These are phyloP conservation scores for Candida hispaniensis DNA, from an alignment of 805 yeast genomes.

Conservation along the genomic window DNA sequence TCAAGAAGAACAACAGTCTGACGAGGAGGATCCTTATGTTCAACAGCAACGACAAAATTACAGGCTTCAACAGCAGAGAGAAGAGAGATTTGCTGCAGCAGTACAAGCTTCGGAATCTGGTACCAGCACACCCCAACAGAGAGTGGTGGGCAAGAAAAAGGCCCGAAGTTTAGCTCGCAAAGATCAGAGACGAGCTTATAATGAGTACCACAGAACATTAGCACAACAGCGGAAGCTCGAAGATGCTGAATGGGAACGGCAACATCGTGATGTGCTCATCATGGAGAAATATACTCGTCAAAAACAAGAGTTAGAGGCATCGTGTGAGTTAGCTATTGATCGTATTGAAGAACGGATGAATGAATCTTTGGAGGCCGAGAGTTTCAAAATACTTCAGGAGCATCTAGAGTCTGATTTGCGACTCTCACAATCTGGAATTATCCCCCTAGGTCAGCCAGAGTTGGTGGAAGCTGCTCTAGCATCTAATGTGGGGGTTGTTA, in stretches of 20 bases:
- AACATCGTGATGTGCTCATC: constrained; percentile 6
- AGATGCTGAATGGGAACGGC: constrained; percentile 13
- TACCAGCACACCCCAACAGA: too few species aligned
- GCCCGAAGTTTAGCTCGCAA: constrained; percentile 14
- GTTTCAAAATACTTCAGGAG: neutral
- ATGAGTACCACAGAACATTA: constrained; percentile 12
- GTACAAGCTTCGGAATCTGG: too few species aligned
- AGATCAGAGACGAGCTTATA: constrained; percentile 13
- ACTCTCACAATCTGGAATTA: constrained; percentile 1
- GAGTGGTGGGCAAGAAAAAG: constrained; percentile 15
- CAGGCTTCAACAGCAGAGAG: too few species aligned
- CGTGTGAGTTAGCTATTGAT: constrained; percentile 1
- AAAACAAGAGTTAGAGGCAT: constrained; percentile 2
- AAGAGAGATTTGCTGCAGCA: too few species aligned
- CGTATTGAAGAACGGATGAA: constrained; percentile 3
- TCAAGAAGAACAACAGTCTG: too few species aligned
- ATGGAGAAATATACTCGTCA: constrained; percentile 1
- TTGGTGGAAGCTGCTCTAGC: neutral
- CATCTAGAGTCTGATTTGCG: constrained; percentile 3
- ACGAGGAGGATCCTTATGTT: too few species aligned
- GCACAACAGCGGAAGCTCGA: constrained; percentile 6
- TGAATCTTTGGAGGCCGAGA: constrained; percentile 1
- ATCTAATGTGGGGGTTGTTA: constrained; percentile 2
- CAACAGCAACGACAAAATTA: too few species aligned
- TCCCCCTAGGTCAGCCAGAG: neutral